Evolutionary conservation across 2,329 filamentous ascomycete genomes (phyloP), one percentile per base, ranked within the genome.

Genomic region (Aspergillus sp.): DNA sequence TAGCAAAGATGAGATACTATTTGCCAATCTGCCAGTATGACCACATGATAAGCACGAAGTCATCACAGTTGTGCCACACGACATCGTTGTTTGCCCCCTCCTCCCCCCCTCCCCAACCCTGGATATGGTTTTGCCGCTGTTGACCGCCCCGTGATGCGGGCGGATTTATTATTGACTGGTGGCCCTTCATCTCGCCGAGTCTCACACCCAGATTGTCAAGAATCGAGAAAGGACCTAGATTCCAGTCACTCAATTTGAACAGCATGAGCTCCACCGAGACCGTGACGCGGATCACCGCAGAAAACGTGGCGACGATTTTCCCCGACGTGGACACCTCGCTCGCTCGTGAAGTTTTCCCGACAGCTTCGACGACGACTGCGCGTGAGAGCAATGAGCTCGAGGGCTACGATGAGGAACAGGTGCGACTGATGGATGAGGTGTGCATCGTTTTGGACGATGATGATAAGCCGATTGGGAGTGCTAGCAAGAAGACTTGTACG

Each of bases 391-490:
- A 81, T 45, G 88, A 89, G 49, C 79, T 97, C 41, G 85, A 85
- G 48, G 93, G 91, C 45, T 94, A 97, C 74, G 90, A 97, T 75
- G 91, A 88, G 68, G 91, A 97, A 76, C 93, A 98, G 75, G 95
- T 96, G 62, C 85, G 91, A 44, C 74, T 98, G 62, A 98, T 98
- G 93, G 91, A 98, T 63, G 93, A 97, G 75, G 86, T 96, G 44
- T 98, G 93, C 79, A 97, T 98, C 67, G 93, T 98, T 15, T 76
- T 94, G 42, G 91, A 97, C 70, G 84, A 95, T 61, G 81, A 97
- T 62, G 93, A 97, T 69, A 76, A 82, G 61, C 90, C 91, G 25
- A 95, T 98, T 68, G 93, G 93, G 54, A 95, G 89, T 58, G 91
- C 89, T 45, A 95, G 88, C 83, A 97, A 98, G 81, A 98, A 98